phyloP scores from a whole-genome alignment of 768 basidiomycete species.

The Pulveroboletus sp. region DNA sequence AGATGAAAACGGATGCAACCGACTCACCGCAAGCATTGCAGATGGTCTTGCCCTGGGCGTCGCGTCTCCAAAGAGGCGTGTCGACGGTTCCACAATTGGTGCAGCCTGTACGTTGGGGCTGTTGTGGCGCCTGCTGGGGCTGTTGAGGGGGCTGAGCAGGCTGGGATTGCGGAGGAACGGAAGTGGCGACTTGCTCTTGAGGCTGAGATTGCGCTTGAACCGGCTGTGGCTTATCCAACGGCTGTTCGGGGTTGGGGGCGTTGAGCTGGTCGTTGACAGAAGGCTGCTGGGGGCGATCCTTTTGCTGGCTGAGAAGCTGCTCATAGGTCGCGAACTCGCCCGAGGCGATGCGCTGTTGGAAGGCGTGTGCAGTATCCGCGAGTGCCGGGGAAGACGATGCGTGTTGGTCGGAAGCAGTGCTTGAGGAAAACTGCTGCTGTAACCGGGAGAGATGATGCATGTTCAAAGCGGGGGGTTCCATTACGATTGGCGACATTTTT shows the following conservation, averaged over 20 bases:
- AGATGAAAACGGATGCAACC: slow-evolving; percentile 29
- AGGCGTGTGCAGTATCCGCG: slow-evolving; percentile 20
- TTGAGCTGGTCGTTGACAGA: slow-evolving; percentile 13
- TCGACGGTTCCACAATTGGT: slow-evolving; percentile 74
- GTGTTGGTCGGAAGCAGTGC: slow-evolving; percentile 32
- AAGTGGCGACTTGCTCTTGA: slow-evolving; percentile 29
- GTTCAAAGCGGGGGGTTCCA: slow-evolving; percentile 52
- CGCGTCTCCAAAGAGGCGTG: slow-evolving; percentile 84
- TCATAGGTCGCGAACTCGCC: slow-evolving; percentile 31
- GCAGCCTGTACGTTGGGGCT: slow-evolving; percentile 46
- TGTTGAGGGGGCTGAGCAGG: slow-evolving; percentile 19
- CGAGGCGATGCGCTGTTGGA: slow-evolving; percentile 30
- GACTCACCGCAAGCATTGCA: slow-evolving; percentile 90
- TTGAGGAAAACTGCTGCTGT: slow-evolving; percentile 43
- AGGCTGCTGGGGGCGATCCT: slow-evolving; percentile 27
- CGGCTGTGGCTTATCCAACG: slow-evolving; percentile 8
- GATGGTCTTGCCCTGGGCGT: slow-evolving; percentile 75
- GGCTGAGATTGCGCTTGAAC: slow-evolving; percentile 15
- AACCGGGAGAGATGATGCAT: slow-evolving; percentile 52
- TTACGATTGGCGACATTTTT: slow-evolving; percentile 57
- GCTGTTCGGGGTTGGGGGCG: slow-evolving; percentile 16
- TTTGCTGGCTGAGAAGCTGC: slow-evolving; percentile 29
- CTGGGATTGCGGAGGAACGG: slow-evolving; percentile 24
- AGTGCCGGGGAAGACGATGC: slow-evolving; percentile 19
- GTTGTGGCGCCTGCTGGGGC: slow-evolving; percentile 31